Evolutionary conservation across 306 rosid genomes (phyloP), one percentile per base, ranked within the genome.

Genomic region (Inga oerstediana): DNA sequence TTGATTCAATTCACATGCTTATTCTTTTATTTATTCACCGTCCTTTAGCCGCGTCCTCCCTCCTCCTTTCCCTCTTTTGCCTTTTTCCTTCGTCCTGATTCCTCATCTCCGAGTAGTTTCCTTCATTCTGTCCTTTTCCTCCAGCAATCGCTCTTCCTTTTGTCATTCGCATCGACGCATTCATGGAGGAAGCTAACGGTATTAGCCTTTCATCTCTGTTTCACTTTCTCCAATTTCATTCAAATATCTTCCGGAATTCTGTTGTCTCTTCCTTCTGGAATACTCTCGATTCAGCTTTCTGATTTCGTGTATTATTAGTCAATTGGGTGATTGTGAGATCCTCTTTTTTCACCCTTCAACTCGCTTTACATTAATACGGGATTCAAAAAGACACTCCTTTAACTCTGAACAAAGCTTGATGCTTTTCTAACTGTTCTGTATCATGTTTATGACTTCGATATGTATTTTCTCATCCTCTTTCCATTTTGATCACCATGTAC

Each of bases 101-200:
- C 45, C 78, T 20, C n/a, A 14, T 45, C 48, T 34, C 3, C 34
- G 34, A 32, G 34, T 41, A 43, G 19, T 75, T 74, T 15, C 1
- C 8, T 69, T 8, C 10, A 1, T 49, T 54, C 7, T 19, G n/a
- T 27, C 61, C 66, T 24, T 17, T 19, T 66, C n/a, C 30, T 5
- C 11, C 64, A 8, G 5, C 0, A 24, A 16, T 83, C 44, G 19
- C 34, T 35, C 27, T 51, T 61, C 17, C 5, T 76, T 79, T 64
- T 4, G 81, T 72, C 49, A 51, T n/a, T 49, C 4, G 16, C 72
- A 48, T 81, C 82, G 24, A 84, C 44, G 11, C 20, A 54, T 74
- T 41, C 74, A 89, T 88, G 88, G 85, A 79, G 66, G 89, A 84
- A 84, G 52, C 87, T 65, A 78, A 81, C 5, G 84, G 91, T 88